Base-by-base conservation (phyloP, 768 basidiomycete species). In the Rhodotorula paludigena region DNA sequence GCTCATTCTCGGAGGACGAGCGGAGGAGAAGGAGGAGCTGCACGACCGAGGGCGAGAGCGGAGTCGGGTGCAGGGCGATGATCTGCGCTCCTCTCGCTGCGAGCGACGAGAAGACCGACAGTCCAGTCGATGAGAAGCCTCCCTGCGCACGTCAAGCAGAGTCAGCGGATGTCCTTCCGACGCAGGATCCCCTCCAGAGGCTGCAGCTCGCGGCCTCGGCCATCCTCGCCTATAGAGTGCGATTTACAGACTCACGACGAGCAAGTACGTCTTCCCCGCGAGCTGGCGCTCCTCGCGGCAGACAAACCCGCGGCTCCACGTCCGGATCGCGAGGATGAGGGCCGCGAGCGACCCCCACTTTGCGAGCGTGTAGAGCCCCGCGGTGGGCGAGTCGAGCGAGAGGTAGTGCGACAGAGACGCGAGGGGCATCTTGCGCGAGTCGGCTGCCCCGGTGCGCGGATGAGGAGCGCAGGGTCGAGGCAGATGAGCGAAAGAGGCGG, bases 31-130 rank as follows among this genome's bases (percentile, higher is more conserved):
- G 80, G 64, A 92, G 78, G 64, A 92, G 78, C 5, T 86, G 82
- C 33, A 83, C 77, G n/a, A 71, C 61, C 12, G 81, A 78, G 0
- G 84, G 81, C 20, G 83, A 82, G 3, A 85, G 82, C 51, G 84
- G 81, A 25, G 71, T 64, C 0, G 84, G 81, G 0, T 86, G 83
- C 33, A 92, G 83, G 1, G 87, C 87, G 49, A 92, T 87, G 64
- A 92, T 79, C 71, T 89, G 88, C 23, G 89, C 89, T 20, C 90
- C 90, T 51, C 87, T 84, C 56, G 83, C 78, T 1, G 90, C 89
- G 14, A 92, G 79, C 3, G 79, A 79, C 61, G 87, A 85, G 10
- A 90, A 76, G 1, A 90, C 75, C 0, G 86, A 87, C 16, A 90
- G 77, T 5, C 89, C 67, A 10, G 36, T 25, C 4, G 58, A 41